phyloP scores from a whole-genome alignment of 257 asterid species.

The Nicotiana undulata region DNA sequence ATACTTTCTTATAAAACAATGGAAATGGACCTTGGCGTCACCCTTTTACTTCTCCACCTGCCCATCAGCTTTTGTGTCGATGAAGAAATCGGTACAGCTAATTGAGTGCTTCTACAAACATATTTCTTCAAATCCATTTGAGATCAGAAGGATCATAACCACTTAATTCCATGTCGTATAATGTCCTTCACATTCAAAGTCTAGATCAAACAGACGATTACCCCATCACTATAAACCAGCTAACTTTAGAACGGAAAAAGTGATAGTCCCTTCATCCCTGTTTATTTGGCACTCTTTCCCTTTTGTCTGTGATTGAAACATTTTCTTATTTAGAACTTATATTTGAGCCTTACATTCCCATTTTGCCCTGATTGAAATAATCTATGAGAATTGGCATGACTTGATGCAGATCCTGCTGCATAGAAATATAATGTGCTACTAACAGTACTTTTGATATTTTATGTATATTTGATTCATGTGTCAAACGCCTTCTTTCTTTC shows the following conservation, averaged over 20 bases:
- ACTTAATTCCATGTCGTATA: neutral
- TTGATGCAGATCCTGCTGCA: neutral
- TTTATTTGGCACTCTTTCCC: neutral
- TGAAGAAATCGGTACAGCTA: neutral
- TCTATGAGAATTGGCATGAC: neutral
- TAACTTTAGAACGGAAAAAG: neutral
- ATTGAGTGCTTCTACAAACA: neutral
- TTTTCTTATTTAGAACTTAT: neutral
- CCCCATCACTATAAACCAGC: neutral
- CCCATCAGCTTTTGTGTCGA: neutral
- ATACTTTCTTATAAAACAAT: neutral
- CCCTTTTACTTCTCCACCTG: neutral
- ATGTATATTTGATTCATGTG: neutral
- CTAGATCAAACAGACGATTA: neutral
- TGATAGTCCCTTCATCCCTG: neutral
- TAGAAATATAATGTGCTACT: neutral
- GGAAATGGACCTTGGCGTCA: neutral
- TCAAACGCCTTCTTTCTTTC: neutral
- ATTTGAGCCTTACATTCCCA: neutral
- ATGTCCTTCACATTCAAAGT: neutral
- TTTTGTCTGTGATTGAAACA: neutral
- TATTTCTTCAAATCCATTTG: neutral
- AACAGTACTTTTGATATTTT: neutral
- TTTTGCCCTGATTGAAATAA: neutral
- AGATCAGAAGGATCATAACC: neutral